A percentile compares a stretch with the other conserved stretches of the same genome.
phyloP scores from a whole-genome alignment of 129 eudicot genomes.

The Saposhnikovia divaricata region DNA sequence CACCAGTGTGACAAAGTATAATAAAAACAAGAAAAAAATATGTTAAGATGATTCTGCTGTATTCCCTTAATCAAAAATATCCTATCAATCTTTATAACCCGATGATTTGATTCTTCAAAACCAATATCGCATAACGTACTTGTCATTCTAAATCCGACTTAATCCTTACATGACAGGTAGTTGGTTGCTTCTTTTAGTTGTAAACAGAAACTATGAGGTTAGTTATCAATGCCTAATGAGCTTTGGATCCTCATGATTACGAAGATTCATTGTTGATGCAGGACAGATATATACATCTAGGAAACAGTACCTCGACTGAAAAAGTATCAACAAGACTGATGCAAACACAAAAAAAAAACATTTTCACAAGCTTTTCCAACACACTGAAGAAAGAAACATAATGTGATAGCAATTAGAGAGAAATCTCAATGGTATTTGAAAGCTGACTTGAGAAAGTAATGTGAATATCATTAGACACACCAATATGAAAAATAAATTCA shows the following conservation, averaged over 20 bases:
- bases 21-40: not conserved
- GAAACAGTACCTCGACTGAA: not conserved
- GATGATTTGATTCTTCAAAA: slow-evolving; percentile 1
- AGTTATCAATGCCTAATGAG: not conserved
- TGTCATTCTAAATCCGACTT: not conserved
- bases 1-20: not conserved
- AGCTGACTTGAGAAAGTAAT: not conserved
- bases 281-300: not conserved
- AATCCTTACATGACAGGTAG: not conserved
- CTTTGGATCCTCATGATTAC: not conserved
- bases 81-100: not conserved
- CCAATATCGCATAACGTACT: not conserved
- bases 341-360: not conserved
- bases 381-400: not conserved
- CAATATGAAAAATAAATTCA: too few species aligned
- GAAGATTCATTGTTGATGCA: not conserved
- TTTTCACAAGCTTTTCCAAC: not conserved
- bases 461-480: not conserved
- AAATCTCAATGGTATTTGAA: not conserved
- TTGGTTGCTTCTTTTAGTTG: not conserved
- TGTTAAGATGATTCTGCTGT: not conserved
- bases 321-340: not conserved
- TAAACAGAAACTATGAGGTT: not conserved
- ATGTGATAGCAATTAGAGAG: not conserved
- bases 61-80: not conserved